Evolutionary conservation across 352 stramenopile species (phyloP), one percentile per base, ranked within the genome.

Genomic region (Phytophthora citricola): DNA sequence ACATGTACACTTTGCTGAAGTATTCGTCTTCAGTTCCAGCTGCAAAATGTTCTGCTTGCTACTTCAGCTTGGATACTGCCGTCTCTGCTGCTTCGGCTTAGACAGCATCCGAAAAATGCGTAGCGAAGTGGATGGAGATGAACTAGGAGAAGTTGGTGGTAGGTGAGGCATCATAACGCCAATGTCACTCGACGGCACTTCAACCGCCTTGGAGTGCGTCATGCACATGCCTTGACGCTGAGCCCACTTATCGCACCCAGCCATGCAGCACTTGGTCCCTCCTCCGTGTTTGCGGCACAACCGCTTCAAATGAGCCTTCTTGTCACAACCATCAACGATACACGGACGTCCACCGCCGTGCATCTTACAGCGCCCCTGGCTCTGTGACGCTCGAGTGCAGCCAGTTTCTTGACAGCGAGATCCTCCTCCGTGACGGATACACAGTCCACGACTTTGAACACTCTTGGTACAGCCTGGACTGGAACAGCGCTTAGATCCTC

Each of bases 151-250:
- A 26, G 47, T 57, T 39, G 46, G 26, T 7, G 58, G 15, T 8
- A n/a, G 52, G 52, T 14, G 59, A 36, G 34, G 53, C 14, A 1
- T 44, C 47, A 62, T 26, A 3, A 46, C 12, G 5, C 55, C 56
- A 14, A 55, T 43, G 3, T 20, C 63, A 48, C 44, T 59, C 10
- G 47, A 14, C 27, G 71, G 50, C 7, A 51, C 11, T 34, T 24
- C 48, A 31, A 63, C 32, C 38, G 63, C 70, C 72, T 94, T 93
- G 22, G 83, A 83, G 69, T 95, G 88, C 26, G 78, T 93, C 80
- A 95, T 92, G 71, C 88, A 95, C 86, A 93, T 91, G 48, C 83
- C 83, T 31, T 89, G 74, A 15, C 86, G 84, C 58, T 95, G 88
- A 4, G 86, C 85, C 88, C 88, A 95, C 66, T 95, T 95, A 5